Evolutionary conservation across 2,329 filamentous ascomycete genomes (phyloP).

Genomic region (Berkeleyomyces basicola): DNA sequence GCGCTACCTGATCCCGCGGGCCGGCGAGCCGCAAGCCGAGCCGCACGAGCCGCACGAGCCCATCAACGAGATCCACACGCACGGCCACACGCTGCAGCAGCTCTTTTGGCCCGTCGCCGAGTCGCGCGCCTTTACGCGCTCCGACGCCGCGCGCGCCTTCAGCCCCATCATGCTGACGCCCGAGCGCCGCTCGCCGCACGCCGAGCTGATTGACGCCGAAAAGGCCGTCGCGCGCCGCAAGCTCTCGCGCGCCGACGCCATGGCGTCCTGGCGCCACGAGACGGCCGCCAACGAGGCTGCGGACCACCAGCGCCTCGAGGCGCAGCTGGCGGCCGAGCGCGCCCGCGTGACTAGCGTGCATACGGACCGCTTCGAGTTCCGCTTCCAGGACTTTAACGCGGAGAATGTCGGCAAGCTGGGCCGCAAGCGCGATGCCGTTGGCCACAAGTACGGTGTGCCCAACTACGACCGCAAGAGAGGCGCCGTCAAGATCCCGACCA

Average conservation of each 20-base stretch:
- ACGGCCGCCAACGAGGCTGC: neutral
- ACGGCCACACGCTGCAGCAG: conserved; percentile 44
- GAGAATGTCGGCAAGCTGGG: conserved; percentile 40
- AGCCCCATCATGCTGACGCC: conserved; percentile 41
- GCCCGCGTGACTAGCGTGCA: conserved; percentile 28
- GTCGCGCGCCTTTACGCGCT: conserved; percentile 45
- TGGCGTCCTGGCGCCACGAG: neutral
- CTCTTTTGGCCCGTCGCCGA: conserved; percentile 49
- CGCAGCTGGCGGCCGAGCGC: conserved; percentile 23
- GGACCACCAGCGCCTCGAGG: conserved; percentile 17
- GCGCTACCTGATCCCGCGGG: conserved; percentile 23
- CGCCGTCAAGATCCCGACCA: conserved; percentile 51
- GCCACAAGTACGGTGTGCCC: conserved; percentile 48
- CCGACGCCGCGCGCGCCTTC: conserved; percentile 49
- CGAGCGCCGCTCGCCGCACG: conserved; percentile 45
- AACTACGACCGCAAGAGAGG: conserved; percentile 45
- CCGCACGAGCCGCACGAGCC: conserved; percentile 32
- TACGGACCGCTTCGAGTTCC: conserved; percentile 42
- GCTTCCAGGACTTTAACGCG: conserved; percentile 42
- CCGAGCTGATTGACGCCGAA: conserved; percentile 42
- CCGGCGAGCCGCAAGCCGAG: neutral
- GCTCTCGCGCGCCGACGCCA: neutral
- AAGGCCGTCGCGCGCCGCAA: conserved; percentile 27
- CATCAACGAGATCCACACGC: conserved; percentile 49
- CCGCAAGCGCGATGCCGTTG: conserved; percentile 33